These are phyloP conservation scores for Gigaspora rosea DNA, from an alignment of 192 early-diverging fungal species.

Conservation along the genomic window DNA sequence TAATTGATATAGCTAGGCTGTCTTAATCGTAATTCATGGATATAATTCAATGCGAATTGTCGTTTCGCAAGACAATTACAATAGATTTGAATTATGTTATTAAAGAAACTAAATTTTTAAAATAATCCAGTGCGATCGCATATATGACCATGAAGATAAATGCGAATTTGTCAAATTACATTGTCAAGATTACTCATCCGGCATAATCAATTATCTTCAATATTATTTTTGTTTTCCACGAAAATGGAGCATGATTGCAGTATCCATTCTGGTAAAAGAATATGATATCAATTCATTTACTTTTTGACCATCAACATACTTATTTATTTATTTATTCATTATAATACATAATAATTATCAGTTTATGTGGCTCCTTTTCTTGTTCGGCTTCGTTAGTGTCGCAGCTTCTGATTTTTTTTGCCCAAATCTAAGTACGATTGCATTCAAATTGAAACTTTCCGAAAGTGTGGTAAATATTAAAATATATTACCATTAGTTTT, in stretches of 20 bases:
- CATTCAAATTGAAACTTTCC: conserved; percentile 70
- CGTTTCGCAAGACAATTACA: not conserved
- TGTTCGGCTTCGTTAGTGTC: conserved; percentile 77
- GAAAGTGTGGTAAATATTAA: conserved; percentile 71
- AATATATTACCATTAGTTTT: not conserved
- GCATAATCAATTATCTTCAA: conserved; percentile 62
- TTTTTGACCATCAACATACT: conserved; percentile 5
- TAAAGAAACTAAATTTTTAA: conserved; percentile 26
- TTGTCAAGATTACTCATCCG: conserved; percentile 64
- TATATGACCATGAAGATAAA: conserved; percentile 52
- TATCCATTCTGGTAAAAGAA: conserved; percentile 48
- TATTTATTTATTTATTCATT: conserved; percentile 18
- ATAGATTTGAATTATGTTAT: not conserved
- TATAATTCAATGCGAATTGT: too few species aligned
- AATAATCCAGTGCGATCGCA: conserved; percentile 41
- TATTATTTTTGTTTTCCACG: conserved; percentile 56
- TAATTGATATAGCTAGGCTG: too few species aligned
- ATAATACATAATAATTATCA: conserved; percentile 19
- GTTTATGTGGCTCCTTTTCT: conserved; percentile 66
- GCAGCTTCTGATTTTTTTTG: conserved; percentile 85
- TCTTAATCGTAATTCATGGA: too few species aligned
- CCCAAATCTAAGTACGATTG: conserved; percentile 85
- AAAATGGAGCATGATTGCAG: conserved; percentile 36
- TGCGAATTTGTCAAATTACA: conserved; percentile 63
- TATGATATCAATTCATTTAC: not conserved